Percentiles rank a stretch among this genome's conserved stretches.
Conservation (phyloP, 768 basidiomycete genomes). For the Podaxis sp. region DNA sequence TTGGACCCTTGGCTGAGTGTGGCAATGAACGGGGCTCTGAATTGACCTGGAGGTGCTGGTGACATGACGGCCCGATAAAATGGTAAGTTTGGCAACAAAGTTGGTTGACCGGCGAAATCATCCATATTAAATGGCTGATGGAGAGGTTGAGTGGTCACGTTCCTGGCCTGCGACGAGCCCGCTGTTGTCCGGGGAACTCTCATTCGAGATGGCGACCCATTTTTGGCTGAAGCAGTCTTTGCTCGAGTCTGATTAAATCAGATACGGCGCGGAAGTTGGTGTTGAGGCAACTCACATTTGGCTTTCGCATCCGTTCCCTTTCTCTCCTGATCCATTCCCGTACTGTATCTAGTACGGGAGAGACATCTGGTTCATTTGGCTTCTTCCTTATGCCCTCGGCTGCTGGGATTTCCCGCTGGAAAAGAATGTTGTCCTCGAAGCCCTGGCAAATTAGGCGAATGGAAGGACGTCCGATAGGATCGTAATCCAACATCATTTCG, state of each 20-base stretch:
- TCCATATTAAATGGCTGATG: background rate
- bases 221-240: background rate
- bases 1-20: background rate
- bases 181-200: background rate
- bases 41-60: background rate
- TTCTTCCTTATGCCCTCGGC: background rate
- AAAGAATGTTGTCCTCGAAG: background rate
- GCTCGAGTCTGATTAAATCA: background rate
- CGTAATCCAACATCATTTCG: background rate
- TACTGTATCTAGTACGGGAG: background rate
- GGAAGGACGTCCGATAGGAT: background rate
- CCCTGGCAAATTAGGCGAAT: background rate
- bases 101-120: background rate
- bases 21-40: background rate
- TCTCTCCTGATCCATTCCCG: background rate
- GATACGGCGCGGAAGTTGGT: background rate
- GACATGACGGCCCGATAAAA: background rate
- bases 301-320: background rate
- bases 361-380: background rate
- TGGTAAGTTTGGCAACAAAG: background rate
- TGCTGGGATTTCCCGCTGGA: background rate
- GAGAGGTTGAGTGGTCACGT: background rate
- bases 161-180: background rate
- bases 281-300: background rate
- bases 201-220: background rate